These are phyloP conservation scores for Meredithiella fracta DNA, from an alignment of 2,329 filamentous ascomycete genomes.

Conservation along the genomic window DNA sequence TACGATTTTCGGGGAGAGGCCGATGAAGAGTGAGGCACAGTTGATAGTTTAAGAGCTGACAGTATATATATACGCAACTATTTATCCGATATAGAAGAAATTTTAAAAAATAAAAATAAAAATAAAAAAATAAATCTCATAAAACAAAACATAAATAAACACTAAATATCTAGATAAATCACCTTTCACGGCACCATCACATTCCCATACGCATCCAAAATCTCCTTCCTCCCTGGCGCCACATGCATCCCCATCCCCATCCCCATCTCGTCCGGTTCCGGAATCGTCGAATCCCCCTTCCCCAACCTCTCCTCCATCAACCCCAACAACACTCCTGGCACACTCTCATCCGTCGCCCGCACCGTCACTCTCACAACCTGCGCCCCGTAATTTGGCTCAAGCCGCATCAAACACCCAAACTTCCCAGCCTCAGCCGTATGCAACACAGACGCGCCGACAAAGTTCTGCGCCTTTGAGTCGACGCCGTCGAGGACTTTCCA, in stretches of 20 bases:
- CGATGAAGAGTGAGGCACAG: constrained; percentile 62
- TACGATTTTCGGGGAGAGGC: constrained; percentile 78
- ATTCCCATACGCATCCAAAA: constrained; percentile 38
- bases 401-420: constrained; percentile 77
- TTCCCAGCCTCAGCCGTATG: constrained; percentile 75
- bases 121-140: background rate
- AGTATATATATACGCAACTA: no score
- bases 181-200: constrained; percentile 32
- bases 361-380: constrained; percentile 93
- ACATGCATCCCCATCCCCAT: constrained; percentile 22
- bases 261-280: constrained; percentile 21
- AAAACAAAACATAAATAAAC: constrained; percentile 1
- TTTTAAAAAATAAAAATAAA: constrained; percentile 1
- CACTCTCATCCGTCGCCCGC: constrained; percentile 78
- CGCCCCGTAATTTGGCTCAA: constrained; percentile 87
- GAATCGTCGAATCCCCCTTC: constrained; percentile 28
- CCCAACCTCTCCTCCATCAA: constrained; percentile 74
- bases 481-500: constrained; percentile 77
- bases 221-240: no score
- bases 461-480: constrained; percentile 83
- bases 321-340: constrained; percentile 65
- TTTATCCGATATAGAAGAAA: no score
- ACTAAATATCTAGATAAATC: background rate
- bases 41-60: constrained; percentile 34
- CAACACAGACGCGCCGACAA: constrained; percentile 77